Conservation (phyloP, 2,329 filamentous ascomycete species). For the Drechslera avenae region DNA sequence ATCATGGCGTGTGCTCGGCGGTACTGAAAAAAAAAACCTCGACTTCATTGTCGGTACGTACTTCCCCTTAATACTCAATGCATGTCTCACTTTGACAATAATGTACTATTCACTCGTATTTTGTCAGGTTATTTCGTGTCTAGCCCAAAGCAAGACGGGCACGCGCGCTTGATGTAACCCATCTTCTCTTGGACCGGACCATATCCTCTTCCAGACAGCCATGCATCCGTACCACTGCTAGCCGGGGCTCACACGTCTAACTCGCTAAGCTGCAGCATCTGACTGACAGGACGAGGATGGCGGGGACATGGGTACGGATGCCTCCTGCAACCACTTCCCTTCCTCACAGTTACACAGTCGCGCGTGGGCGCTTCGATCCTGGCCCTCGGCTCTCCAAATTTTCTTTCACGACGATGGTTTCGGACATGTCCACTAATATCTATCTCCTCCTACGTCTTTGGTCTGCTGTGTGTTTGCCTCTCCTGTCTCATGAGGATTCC, state of each 20-base stretch:
- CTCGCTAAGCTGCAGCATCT: conserved; percentile 21
- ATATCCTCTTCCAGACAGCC: conserved; percentile 14
- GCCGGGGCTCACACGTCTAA: conserved; percentile 9
- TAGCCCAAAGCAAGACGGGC: conserved; percentile 8
- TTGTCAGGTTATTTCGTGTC: conserved; percentile 10
- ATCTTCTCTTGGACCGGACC: conserved; percentile 1
- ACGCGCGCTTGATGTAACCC: conserved; percentile 14
- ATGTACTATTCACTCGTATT: conserved; percentile 2
- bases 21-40: not conserved
- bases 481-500: not conserved
- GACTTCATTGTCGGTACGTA: conserved; percentile 1
- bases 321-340: conserved; percentile 12
- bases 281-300: conserved; percentile 4
- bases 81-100: conserved; percentile 10
- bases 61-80: conserved; percentile 5
- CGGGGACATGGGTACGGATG: not conserved
- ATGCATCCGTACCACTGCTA: conserved; percentile 17
- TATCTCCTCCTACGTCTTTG: conserved; percentile 4
- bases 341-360: conserved; percentile 10
- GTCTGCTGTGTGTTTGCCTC: not conserved
- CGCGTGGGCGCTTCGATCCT: conserved; percentile 3
- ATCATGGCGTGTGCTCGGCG: not conserved
- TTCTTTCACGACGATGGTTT: conserved; percentile 1
- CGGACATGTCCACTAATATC: conserved; percentile 7
- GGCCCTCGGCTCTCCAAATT: conserved; percentile 9